Percentiles rank a stretch among this genome's conserved stretches.
These are phyloP conservation scores for Leucocoprinus sp. DNA, from an alignment of 768 basidiomycete genomes.

Conservation along the genomic window DNA sequence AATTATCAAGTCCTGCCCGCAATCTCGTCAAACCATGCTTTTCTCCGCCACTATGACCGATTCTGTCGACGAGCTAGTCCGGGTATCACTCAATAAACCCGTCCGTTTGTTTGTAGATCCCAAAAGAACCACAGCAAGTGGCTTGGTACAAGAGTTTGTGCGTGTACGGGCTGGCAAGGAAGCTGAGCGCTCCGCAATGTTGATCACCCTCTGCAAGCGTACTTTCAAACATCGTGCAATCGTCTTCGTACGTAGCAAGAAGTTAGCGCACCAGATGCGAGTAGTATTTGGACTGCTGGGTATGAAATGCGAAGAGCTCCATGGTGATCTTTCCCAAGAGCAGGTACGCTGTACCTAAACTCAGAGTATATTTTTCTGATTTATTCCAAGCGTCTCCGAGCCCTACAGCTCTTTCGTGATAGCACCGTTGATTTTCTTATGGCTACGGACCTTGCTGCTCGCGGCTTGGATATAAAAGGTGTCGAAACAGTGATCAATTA, in stretches of 20 bases:
- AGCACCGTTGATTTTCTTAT: slow-evolving; percentile 86
- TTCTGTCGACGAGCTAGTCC: slow-evolving; percentile 87
- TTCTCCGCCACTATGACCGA: slow-evolving; percentile 99
- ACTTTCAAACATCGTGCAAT: slow-evolving; percentile 81
- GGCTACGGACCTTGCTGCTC: slow-evolving; percentile 93
- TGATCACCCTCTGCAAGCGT: slow-evolving; percentile 78
- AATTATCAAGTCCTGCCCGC: slow-evolving; percentile 86
- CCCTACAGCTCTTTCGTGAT: slow-evolving; percentile 82
- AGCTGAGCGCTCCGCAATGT: slow-evolving; percentile 64
- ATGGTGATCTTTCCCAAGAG: slow-evolving; percentile 94
- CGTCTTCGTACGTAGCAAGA: slow-evolving; percentile 94
- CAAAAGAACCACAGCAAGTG: slow-evolving; percentile 77
- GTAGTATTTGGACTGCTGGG: slow-evolving; percentile 84
- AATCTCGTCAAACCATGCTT: slow-evolving; percentile 91
- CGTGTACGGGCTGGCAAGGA: slow-evolving; percentile 80
- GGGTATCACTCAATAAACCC: slow-evolving; percentile 87
- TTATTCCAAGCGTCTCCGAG: slow-evolving; percentile 61
- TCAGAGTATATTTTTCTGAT: background rate
- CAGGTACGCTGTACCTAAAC: slow-evolving; percentile 45
- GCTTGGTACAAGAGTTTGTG: slow-evolving; percentile 90
- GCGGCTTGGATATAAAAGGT: slow-evolving; percentile 95
- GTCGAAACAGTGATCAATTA: slow-evolving; percentile 98
- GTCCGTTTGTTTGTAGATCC: slow-evolving; percentile 95
- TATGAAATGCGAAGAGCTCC: slow-evolving; percentile 88
- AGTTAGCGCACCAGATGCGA: slow-evolving; percentile 94